These are phyloP conservation scores for Aspergillus cejpii DNA, from an alignment of 2,329 filamentous ascomycete genomes.

Conservation along the genomic window DNA sequence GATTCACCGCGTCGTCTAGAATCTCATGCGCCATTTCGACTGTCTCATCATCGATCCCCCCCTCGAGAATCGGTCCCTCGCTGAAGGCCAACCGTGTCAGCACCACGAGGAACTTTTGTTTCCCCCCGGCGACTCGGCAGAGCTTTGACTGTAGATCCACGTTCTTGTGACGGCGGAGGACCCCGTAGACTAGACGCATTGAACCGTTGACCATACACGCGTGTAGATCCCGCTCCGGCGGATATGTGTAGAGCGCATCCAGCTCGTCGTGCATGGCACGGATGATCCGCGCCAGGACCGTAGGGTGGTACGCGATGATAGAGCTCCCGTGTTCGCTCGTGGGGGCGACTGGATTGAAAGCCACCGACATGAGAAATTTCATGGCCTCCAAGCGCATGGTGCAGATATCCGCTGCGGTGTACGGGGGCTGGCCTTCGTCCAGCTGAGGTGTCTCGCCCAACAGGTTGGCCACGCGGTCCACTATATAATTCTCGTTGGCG, in stretches of 20 bases:
- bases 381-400: conserved; percentile 42
- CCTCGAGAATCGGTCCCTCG: conserved; percentile 70
- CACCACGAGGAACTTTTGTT: conserved; percentile 74
- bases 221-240: conserved; percentile 43
- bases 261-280: conserved; percentile 69
- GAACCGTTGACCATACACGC: conserved; percentile 52
- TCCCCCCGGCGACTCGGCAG: conserved; percentile 60
- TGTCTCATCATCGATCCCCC: conserved; percentile 68
- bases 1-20: conserved; percentile 71
- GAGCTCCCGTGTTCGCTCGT: conserved; percentile 53
- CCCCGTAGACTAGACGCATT: conserved; percentile 55
- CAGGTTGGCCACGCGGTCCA: conserved; percentile 53
- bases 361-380: conserved; percentile 38
- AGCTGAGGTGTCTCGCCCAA: conserved; percentile 49
- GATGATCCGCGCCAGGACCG: conserved; percentile 67
- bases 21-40: conserved; percentile 75
- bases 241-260: conserved; percentile 50
- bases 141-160: conserved; percentile 68
- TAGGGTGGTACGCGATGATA: conserved; percentile 61
- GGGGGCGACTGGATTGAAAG: conserved; percentile 49
- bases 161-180: conserved; percentile 53
- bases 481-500: conserved; percentile 42
- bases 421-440: conserved; percentile 40
- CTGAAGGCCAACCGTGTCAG: conserved; percentile 80
- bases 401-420: conserved; percentile 35